Base-by-base conservation (phyloP, 83 land plant species). In the Isoetes engelmannii region DNA sequence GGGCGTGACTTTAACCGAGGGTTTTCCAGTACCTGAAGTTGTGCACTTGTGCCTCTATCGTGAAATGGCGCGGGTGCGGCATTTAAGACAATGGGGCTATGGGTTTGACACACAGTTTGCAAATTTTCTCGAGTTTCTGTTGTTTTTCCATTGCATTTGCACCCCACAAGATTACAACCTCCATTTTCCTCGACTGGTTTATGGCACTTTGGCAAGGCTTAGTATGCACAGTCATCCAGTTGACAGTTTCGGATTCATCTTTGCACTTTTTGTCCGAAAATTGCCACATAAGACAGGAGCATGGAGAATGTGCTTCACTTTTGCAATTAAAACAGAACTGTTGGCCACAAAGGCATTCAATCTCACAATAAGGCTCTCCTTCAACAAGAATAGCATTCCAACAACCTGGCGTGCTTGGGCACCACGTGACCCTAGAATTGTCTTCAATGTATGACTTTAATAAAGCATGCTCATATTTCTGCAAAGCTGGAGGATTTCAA, bases 181-280 rank as follows among this genome's bases (percentile, higher is more conserved):
- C 95, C 96, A 79, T 90, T 90, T 76, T 94, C 90, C 65, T 94
- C 97, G 17, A 94, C 97, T 53, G 89, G 86, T 68, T 94, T 94
- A 65, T 82, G 85, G 73, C 98, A 93, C 67, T 93, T 93, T 21
- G 98, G 98, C 99, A 94, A 37, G 87, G 87, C 70, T 95, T 95
- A 41, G 99, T 95, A 73, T 95, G 79, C 37, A 75, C 97, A 37
- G 93, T 82, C 12, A 94, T 78, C 97, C 97, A 94, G 48, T 90
- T 86, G 4, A 83, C 84, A 19, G 89, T 94, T 74, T 90, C 99
- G 28, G 96, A 90, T 68, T 88, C 99, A 77, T 94, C 97, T 61
- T 75, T 82, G 80, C 97, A 94, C 74, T 86, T 90, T 73, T 83
- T 84, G 61, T 72, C 73, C 99, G 97, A 94, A 53, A 86, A 80